phyloP scores from a whole-genome alignment of 148 eudicot genomes.

The Amaranthus palmeri region DNA sequence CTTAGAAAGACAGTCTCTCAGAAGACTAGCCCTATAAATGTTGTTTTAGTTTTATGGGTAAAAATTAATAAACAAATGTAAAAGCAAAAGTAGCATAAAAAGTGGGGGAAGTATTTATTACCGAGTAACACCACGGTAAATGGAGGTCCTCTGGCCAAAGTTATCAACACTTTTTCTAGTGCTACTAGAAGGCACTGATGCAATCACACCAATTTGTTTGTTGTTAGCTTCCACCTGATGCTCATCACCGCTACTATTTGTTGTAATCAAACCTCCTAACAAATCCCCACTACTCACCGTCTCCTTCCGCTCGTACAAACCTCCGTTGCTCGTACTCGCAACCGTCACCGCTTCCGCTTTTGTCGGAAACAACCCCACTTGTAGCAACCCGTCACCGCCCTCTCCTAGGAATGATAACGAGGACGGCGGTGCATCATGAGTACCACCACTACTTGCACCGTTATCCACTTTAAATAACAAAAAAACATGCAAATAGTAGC shows the following conservation, averaged over 20 bases:
- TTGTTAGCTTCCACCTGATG: constrained; percentile 4
- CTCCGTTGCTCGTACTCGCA: not conserved
- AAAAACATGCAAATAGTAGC: too few relatives aligned
- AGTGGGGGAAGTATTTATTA: not conserved
- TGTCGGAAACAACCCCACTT: constrained; percentile 26
- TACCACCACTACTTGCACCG: constrained; percentile 16
- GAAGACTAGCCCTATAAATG: too few relatives aligned
- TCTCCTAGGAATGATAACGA: constrained; percentile 16
- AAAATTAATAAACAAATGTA: not conserved
- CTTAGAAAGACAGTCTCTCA: too few relatives aligned
- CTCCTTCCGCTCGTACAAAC: constrained; percentile 5
- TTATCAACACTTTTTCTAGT: constrained; percentile 24
- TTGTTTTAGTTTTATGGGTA: too few relatives aligned
- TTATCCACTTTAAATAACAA: constrained; percentile 20
- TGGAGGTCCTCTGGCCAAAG: constrained; percentile 34
- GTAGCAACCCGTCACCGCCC: constrained; percentile 16
- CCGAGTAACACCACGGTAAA: constrained; percentile 36
- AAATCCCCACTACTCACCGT: not conserved
- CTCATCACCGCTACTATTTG: not conserved
- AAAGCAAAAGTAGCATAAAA: not conserved
- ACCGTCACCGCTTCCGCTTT: constrained; percentile 4
- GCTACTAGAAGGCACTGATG: not conserved
- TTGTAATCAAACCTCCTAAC: constrained; percentile 19
- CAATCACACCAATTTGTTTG: constrained; percentile 11
- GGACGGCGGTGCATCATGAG: constrained; percentile 1